Evolutionary conservation across 1,284 basidiomycete genomes (phyloP), one percentile per base, ranked within the genome.

Genomic region (Xerocomus amazonicus): DNA sequence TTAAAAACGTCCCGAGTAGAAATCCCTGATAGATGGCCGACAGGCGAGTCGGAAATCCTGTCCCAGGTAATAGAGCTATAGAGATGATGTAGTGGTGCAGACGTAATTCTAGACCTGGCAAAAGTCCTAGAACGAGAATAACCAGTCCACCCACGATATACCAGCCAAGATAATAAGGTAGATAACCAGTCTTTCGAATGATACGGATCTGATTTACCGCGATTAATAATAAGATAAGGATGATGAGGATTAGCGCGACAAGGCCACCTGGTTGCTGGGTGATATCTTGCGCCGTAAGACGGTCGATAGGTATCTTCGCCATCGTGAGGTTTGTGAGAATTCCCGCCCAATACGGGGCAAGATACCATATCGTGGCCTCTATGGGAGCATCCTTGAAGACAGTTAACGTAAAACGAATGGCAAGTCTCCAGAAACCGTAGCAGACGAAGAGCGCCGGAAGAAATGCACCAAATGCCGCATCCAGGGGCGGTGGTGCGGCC

Each of bases 311-410:
- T 35, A 92, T 82, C 59, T 78, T 76, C 60, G 81, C 82, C 40
- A 76, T 76, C 23, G 83, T 83, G 27, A 84, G 67, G 60, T 87
- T 87, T 41, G 79, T 73, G 27, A 87, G 72, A 27, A 87, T 72
- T 1, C 89, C 89, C n/a, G 82, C 76, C 92, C 92, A 94, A 67
- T 81, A 94, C 9, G 87, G 81, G 2, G 73, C 82, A 16, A 92
- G 74, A 62, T 88, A 93, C 74, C 82, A 84, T 16, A 93, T 66
- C 26, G 79, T 77, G 1, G 80, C 73, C 68, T 95, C 92, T 26
- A 94, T 66, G 1, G 89, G 87, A 29, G 81, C 75, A 31, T 75
- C 77, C 35, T 72, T 63, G 63, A 92, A 92, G 1, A 77, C 73
- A 9, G 90, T 89, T 33, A 92, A 70, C 2, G 84, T 83, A 67